Evolutionary conservation across 805 yeast species (phyloP).

Genomic region (Tetrapisispora phaffii): DNA sequence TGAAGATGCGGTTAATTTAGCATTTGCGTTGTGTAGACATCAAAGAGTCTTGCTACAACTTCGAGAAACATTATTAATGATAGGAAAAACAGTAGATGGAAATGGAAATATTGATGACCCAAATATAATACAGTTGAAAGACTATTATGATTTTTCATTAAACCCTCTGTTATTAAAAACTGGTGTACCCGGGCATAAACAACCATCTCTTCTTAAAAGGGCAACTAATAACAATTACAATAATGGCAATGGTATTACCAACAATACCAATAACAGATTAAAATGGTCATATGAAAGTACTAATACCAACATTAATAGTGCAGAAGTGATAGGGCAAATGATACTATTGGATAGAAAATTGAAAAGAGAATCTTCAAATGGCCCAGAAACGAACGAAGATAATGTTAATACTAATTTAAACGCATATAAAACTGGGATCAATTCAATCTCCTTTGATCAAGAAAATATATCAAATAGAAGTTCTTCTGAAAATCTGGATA

Average conservation of each 20-base stretch:
- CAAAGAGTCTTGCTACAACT: conserved; percentile 27
- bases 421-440: background rate
- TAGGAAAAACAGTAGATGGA: conserved; percentile 13
- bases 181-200: background rate
- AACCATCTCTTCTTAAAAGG: background rate
- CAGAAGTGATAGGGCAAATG: conserved; percentile 2
- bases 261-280: background rate
- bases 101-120: background rate
- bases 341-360: conserved; percentile 2
- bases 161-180: conserved; percentile 1
- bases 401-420: background rate
- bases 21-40: conserved; percentile 39
- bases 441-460: background rate
- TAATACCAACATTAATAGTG: background rate
- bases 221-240: conserved; percentile 4
- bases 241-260: conserved; percentile 4
- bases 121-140: conserved; percentile 2
- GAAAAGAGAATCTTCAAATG: background rate
- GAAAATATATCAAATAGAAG: background rate
- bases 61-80: conserved; percentile 15
- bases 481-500: background rate
- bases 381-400: background rate
- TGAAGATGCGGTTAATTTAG: conserved; percentile 42
- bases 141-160: conserved; percentile 3
- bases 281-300: conserved; percentile 2